Percentiles rank a stretch among this genome's conserved stretches.
phyloP scores from a whole-genome alignment of 2,329 filamentous ascomycete species.

The Neonectria ditissima region DNA sequence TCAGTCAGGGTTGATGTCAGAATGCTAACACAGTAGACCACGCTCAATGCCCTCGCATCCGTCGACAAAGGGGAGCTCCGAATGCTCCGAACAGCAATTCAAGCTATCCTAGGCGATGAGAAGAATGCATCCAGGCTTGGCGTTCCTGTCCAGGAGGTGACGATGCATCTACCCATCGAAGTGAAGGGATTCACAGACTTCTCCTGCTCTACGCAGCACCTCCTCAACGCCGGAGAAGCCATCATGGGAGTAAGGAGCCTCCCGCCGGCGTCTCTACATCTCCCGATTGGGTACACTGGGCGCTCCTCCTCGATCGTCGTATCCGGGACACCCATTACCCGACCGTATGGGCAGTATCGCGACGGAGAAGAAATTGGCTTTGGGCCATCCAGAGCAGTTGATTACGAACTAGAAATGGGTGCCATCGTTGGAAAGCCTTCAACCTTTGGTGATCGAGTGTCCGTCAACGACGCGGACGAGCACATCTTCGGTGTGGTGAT shows the following conservation, averaged over 20 bases:
- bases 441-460: conserved; percentile 50
- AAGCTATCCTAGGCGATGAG: conserved; percentile 5
- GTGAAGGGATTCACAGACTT: conserved; percentile 64
- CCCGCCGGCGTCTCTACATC: conserved; percentile 60
- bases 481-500: conserved; percentile 74
- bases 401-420: conserved; percentile 59
- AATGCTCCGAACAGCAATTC: conserved; percentile 8
- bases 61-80: conserved; percentile 14
- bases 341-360: conserved; percentile 60
- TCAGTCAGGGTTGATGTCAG: too few relatives aligned
- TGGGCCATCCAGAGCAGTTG: conserved; percentile 51
- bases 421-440: conserved; percentile 58
- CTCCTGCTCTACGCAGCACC: conserved; percentile 65
- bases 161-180: conserved; percentile 65
- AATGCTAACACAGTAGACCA: not conserved
- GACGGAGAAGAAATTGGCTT: conserved; percentile 37
- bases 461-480: conserved; percentile 62
- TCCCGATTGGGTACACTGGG: conserved; percentile 66
- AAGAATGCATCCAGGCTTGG: conserved; percentile 10
- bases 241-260: conserved; percentile 54
- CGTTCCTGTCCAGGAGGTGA: conserved; percentile 18
- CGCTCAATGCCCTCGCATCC: conserved; percentile 16
- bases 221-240: conserved; percentile 60
- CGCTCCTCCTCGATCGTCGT: conserved; percentile 65
- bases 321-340: conserved; percentile 59